Conservation (phyloP, 1,284 basidiomycete species). For the Porphyrellus sp. region DNA sequence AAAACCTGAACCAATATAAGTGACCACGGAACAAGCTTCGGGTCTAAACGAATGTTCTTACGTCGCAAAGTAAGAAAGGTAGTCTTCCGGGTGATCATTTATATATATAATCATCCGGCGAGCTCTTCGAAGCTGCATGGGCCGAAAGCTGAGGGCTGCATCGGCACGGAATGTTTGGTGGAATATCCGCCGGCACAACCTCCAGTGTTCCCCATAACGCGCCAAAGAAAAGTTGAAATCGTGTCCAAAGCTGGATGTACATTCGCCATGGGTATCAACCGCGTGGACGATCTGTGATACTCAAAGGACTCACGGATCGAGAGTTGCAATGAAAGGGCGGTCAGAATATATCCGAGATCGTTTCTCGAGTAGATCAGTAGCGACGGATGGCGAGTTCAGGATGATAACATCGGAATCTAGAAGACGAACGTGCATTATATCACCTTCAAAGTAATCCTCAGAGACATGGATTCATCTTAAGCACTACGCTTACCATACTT, state of each 20-base stretch:
- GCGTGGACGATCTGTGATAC: too few species aligned
- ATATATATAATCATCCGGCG: slow-evolving; percentile 6
- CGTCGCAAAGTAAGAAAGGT: slow-evolving; percentile 5
- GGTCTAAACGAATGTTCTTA: background rate
- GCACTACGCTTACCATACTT: slow-evolving; percentile 10
- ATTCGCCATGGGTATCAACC: too few species aligned
- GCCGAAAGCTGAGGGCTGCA: background rate
- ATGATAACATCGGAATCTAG: slow-evolving; percentile 12
- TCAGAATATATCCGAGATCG: slow-evolving; percentile 18
- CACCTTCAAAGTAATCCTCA: slow-evolving; percentile 4
- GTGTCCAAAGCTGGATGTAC: too few species aligned
- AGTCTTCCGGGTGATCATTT: background rate
- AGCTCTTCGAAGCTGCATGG: slow-evolving; percentile 15
- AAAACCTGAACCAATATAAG: slow-evolving; percentile 7
- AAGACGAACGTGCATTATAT: slow-evolving; percentile 14
- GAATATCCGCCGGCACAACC: slow-evolving; percentile 4
- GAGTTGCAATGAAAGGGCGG: slow-evolving; percentile 11
- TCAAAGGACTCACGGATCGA: background rate
- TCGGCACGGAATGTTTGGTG: slow-evolving; percentile 8
- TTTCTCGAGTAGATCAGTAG: slow-evolving; percentile 13
- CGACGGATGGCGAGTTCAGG: slow-evolving; percentile 5
- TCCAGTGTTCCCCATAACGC: slow-evolving; percentile 7
- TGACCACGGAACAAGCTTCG: background rate
- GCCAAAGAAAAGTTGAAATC: background rate
- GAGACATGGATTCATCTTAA: background rate